Evolutionary conservation across 2,329 filamentous ascomycete genomes (phyloP).

Genomic region (Botrytis galanthina): DNA sequence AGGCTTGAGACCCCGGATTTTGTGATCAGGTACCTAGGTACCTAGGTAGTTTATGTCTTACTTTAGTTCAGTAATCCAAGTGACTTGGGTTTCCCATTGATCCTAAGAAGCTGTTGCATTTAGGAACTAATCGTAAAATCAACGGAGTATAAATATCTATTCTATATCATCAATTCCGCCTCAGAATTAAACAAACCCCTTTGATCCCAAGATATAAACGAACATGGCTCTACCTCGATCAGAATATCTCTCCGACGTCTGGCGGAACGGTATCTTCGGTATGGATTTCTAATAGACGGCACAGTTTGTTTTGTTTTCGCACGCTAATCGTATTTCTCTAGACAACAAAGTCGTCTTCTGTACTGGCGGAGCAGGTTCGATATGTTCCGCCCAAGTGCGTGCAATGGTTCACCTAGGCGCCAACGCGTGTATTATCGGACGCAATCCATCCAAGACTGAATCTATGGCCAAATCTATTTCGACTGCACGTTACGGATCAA

Average conservation of each 20-base stretch:
- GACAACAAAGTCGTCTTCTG: conserved; percentile 90
- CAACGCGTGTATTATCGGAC: conserved; percentile 89
- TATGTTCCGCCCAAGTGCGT: conserved; percentile 90
- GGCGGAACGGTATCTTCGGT: conserved; percentile 88
- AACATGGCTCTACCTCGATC: conserved; percentile 56
- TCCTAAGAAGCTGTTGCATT: not conserved
- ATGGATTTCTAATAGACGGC: conserved; percentile 32
- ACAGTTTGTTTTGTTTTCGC: not conserved
- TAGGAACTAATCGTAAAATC: no score
- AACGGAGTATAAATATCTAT: not conserved
- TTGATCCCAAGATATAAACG: not conserved
- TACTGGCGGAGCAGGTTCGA: conserved; percentile 88
- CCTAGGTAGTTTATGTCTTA: not conserved
- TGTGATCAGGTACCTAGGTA: not conserved
- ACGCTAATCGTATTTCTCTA: conserved; percentile 41
- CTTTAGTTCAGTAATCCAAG: not conserved
- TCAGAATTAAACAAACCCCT: not conserved
- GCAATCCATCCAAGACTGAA: conserved; percentile 86
- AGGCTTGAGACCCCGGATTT: conserved; percentile 1
- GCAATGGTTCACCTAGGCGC: conserved; percentile 89
- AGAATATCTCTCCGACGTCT: conserved; percentile 77
- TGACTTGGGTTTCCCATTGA: not conserved
- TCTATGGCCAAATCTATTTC: conserved; percentile 77
- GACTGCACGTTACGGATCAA: conserved; percentile 71
- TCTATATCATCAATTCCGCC: not conserved